Evolutionary conservation across 169 alveolate species (phyloP).

Genomic region (Plasmodium vinckei): DNA sequence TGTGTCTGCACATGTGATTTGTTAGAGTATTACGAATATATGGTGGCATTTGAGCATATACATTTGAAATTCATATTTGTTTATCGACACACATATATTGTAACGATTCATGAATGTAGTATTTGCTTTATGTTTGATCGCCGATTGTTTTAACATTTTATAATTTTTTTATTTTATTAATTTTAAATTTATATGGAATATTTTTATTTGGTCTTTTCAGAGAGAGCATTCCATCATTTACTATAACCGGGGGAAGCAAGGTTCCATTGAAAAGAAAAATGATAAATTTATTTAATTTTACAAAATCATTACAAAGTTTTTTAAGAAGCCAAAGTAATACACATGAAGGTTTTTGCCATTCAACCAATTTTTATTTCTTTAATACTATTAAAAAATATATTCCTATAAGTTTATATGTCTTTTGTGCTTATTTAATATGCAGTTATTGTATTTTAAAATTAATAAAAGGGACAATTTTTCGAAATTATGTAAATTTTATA

Average conservation of each 20-base stretch:
- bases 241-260: slow-evolving; percentile 46
- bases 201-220: slow-evolving; percentile 3
- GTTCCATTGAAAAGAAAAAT: slow-evolving; percentile 43
- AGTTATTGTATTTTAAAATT: slow-evolving; percentile 45
- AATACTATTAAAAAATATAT: slow-evolving; percentile 44
- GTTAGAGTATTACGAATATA: background rate
- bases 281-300: slow-evolving; percentile 41
- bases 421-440: slow-evolving; percentile 68
- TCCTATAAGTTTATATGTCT: slow-evolving; percentile 67
- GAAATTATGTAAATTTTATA: slow-evolving; percentile 49
- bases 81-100: too few relatives aligned
- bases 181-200: background rate
- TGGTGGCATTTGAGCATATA: background rate
- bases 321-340: slow-evolving; percentile 70
- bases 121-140: too few relatives aligned
- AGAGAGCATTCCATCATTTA: slow-evolving; percentile 66
- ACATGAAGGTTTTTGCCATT: slow-evolving; percentile 72
- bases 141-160: background rate
- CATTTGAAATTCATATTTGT: too few relatives aligned
- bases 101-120: too few relatives aligned
- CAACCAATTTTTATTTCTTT: slow-evolving; percentile 66
- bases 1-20: background rate
- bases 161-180: background rate
- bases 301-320: slow-evolving; percentile 61
- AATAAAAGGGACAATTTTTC: slow-evolving; percentile 32